Percentiles rank a stretch among this genome's conserved stretches.
These are phyloP conservation scores for Chaetoscypha palmicola DNA, from an alignment of 2,329 filamentous ascomycete species.

Conservation along the genomic window DNA sequence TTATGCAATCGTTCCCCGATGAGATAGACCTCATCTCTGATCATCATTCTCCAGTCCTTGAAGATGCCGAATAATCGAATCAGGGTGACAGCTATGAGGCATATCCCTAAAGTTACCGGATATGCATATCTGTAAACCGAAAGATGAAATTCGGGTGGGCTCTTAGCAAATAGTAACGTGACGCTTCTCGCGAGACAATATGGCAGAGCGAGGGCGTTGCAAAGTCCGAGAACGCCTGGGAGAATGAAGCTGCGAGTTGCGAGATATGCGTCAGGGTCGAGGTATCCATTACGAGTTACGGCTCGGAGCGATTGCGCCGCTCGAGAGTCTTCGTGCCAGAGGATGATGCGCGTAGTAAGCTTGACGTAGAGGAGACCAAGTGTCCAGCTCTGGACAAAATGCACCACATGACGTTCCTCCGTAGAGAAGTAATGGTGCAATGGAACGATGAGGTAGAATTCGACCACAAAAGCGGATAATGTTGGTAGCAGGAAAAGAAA, in stretches of 20 bases:
- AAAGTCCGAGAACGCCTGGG: slow-evolving; percentile 58
- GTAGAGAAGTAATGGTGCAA: slow-evolving; percentile 37
- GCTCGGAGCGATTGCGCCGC: slow-evolving; percentile 68
- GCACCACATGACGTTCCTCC: slow-evolving; percentile 59
- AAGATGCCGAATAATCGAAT: slow-evolving; percentile 55
- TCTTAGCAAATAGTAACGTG: slow-evolving; percentile 35
- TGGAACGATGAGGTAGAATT: slow-evolving; percentile 84
- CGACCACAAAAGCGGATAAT: slow-evolving; percentile 69
- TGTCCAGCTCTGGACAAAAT: slow-evolving; percentile 90
- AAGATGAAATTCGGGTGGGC: slow-evolving; percentile 22
- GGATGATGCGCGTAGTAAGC: slow-evolving; percentile 62
- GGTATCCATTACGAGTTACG: slow-evolving; percentile 67
- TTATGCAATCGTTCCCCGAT: slow-evolving; percentile 95
- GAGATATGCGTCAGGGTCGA: slow-evolving; percentile 69
- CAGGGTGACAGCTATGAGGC: slow-evolving; percentile 40
- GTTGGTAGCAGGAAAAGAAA: slow-evolving; percentile 76
- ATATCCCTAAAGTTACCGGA: slow-evolving; percentile 44
- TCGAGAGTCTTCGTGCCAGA: slow-evolving; percentile 61
- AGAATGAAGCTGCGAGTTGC: slow-evolving; percentile 84
- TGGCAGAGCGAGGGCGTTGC: slow-evolving; percentile 57
- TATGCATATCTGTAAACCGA: slow-evolving; percentile 62
- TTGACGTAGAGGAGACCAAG: slow-evolving; percentile 87
- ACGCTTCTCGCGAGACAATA: slow-evolving; percentile 48
- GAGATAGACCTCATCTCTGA: slow-evolving; percentile 91
- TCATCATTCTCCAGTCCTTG: slow-evolving; percentile 68